Evolutionary conservation across 2,329 filamentous ascomycete species (phyloP).

Genomic region (Penicillium sp.): DNA sequence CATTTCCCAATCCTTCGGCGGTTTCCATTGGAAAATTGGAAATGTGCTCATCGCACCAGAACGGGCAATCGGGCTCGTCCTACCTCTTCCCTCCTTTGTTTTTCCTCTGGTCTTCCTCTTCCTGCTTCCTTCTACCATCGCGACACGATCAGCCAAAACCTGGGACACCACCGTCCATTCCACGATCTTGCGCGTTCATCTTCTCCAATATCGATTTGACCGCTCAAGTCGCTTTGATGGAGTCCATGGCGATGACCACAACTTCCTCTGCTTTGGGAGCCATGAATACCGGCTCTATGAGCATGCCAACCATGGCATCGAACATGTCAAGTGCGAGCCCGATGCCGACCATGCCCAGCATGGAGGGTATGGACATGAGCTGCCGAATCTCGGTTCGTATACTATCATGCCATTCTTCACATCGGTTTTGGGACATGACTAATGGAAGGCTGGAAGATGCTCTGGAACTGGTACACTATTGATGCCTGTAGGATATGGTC

Average conservation of each 20-base stretch:
- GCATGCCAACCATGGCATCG: background rate
- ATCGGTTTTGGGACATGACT: constrained; percentile 34
- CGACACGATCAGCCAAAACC: background rate
- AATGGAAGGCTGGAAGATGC: constrained; percentile 24
- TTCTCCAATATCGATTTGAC: background rate
- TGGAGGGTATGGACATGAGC: constrained; percentile 30
- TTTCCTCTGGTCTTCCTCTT: background rate
- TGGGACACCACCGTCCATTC: background rate
- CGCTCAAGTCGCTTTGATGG: background rate
- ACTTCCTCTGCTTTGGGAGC: constrained; percentile 8
- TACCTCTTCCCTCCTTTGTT: background rate
- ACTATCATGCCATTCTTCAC: background rate
- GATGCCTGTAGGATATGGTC: constrained; percentile 21
- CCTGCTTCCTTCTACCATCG: background rate
- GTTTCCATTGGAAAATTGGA: constrained; percentile 2
- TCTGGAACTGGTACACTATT: constrained; percentile 32
- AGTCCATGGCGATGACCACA: background rate
- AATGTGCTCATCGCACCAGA: constrained; percentile 13
- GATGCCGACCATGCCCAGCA: constrained; percentile 16
- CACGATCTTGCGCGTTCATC: background rate
- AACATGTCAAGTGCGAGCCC: constrained; percentile 6
- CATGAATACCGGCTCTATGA: constrained; percentile 15
- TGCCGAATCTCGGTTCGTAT: constrained; percentile 38
- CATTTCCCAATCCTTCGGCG: constrained; percentile 6
- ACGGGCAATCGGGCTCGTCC: background rate